Percentiles rank a stretch among this genome's conserved stretches.
Conservation (phyloP, 257 asterid species). For the Petrea volubilis region DNA sequence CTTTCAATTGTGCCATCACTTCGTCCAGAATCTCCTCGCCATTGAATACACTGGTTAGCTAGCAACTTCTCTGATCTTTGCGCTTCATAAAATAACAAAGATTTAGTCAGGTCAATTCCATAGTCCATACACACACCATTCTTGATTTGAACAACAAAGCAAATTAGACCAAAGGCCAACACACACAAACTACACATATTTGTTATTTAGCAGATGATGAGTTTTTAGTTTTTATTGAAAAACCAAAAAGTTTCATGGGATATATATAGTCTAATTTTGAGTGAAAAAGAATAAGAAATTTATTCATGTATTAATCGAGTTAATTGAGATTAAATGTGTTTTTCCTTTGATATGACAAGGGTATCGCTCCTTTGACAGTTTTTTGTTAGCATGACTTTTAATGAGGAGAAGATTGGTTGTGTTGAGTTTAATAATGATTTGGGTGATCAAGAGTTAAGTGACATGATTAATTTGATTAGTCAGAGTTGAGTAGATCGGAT, state of each 20-base stretch:
- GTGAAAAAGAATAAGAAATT: background rate
- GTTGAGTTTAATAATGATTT: background rate
- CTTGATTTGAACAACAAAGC: conserved; percentile 22
- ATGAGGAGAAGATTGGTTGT: background rate
- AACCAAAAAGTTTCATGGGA: background rate
- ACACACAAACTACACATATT: conserved; percentile 29
- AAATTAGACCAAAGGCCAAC: conserved; percentile 19
- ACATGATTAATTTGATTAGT: background rate
- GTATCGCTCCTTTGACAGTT: conserved; percentile 4
- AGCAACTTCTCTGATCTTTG: conserved; percentile 76
- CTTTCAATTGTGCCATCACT: conserved; percentile 45
- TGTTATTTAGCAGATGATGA: background rate
- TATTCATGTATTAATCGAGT: background rate
- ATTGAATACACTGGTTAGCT: conserved; percentile 40
- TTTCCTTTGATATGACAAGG: background rate
- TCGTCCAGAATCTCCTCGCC: conserved; percentile 72
- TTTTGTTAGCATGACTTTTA: background rate
- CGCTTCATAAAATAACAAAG: conserved; percentile 66
- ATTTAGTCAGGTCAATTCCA: conserved; percentile 54
- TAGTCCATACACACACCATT: conserved; percentile 40
- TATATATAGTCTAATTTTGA: conserved; percentile 19
- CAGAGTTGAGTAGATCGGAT: background rate
- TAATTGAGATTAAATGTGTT: background rate
- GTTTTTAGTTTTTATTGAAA: background rate
- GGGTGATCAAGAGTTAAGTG: background rate